A percentile compares a stretch with the other conserved stretches of the same genome.
phyloP scores from a whole-genome alignment of 768 basidiomycete species.

The Exsudoporus frostii region DNA sequence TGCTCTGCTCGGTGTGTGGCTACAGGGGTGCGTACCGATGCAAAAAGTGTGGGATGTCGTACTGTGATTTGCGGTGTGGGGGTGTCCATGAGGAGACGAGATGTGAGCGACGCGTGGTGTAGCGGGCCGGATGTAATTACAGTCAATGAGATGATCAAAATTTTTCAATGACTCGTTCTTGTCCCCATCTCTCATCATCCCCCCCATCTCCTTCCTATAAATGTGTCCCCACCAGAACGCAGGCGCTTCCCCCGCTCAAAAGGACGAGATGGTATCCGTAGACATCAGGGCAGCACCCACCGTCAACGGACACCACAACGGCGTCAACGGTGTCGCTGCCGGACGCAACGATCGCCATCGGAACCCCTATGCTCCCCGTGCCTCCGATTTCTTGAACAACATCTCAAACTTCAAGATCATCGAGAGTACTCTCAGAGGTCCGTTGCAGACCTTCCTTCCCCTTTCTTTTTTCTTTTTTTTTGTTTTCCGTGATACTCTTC shows the following conservation, averaged over 20 bases:
- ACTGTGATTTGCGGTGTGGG: conserved; percentile 73
- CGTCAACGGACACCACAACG: conserved; percentile 38
- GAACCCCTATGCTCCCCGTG: conserved; percentile 89
- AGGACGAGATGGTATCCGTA: conserved; percentile 69
- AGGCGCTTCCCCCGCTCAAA: conserved; percentile 42
- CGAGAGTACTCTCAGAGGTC: conserved; percentile 93
- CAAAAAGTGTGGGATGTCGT: conserved; percentile 70
- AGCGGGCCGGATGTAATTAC: conserved; percentile 12
- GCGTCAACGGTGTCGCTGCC: conserved; percentile 37
- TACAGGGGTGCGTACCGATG: conserved; percentile 82
- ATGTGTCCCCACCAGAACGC: conserved; percentile 57
- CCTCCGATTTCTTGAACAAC: conserved; percentile 90
- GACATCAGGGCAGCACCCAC: conserved; percentile 39
- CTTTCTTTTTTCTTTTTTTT: neutral
- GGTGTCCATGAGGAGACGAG: conserved; percentile 74
- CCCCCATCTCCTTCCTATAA: neutral
- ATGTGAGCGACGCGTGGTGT: conserved; percentile 72
- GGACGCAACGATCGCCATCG: conserved; percentile 40
- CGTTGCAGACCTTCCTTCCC: conserved; percentile 21
- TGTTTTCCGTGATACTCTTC: neutral
- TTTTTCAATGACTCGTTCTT: conserved; percentile 11
- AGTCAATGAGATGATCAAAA: neutral
- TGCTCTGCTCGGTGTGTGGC: conserved; percentile 83
- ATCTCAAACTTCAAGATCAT: conserved; percentile 94
- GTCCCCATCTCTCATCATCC: neutral